Conservation (phyloP, 2,329 filamentous ascomycete genomes). For the Akanthomyces lecanii region DNA sequence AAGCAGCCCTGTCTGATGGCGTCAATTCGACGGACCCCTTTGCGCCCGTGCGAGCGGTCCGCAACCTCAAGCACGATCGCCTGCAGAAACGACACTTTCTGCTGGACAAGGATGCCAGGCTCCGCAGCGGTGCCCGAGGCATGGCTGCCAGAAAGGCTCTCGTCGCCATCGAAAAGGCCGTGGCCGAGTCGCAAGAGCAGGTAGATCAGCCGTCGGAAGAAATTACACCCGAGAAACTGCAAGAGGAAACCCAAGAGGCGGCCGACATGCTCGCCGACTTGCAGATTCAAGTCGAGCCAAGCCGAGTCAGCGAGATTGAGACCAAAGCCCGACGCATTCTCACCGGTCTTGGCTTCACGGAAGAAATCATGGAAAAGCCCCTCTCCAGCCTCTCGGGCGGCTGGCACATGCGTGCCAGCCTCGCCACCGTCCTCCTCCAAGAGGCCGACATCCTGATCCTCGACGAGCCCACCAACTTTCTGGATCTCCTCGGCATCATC, state of each 20-base stretch:
- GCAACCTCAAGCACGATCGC: conserved; percentile 58
- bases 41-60: conserved; percentile 56
- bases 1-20: conserved; percentile 51
- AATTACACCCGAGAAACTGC: conserved; percentile 53
- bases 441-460: conserved; percentile 74
- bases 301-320: conserved; percentile 61
- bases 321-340: conserved; percentile 63
- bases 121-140: conserved; percentile 72
- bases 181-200: conserved; percentile 53
- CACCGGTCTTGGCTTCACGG: conserved; percentile 66
- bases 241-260: conserved; percentile 64
- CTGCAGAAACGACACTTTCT: conserved; percentile 61
- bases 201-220: conserved; percentile 50
- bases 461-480: conserved; percentile 84
- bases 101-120: conserved; percentile 66
- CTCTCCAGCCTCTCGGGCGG: conserved; percentile 69
- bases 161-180: conserved; percentile 62
- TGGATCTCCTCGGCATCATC: conserved; percentile 77
- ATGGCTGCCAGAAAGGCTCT: conserved; percentile 72
- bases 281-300: conserved; percentile 62
- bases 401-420: conserved; percentile 66
- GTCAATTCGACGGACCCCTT: conserved; percentile 54
- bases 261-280: conserved; percentile 65
- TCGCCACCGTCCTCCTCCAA: conserved; percentile 65
- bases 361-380: conserved; percentile 54